Percentiles rank a stretch among this genome's conserved stretches.
These are phyloP conservation scores for Metarhizium brunneum DNA, from an alignment of 2,329 filamentous ascomycete species.

Conservation along the genomic window DNA sequence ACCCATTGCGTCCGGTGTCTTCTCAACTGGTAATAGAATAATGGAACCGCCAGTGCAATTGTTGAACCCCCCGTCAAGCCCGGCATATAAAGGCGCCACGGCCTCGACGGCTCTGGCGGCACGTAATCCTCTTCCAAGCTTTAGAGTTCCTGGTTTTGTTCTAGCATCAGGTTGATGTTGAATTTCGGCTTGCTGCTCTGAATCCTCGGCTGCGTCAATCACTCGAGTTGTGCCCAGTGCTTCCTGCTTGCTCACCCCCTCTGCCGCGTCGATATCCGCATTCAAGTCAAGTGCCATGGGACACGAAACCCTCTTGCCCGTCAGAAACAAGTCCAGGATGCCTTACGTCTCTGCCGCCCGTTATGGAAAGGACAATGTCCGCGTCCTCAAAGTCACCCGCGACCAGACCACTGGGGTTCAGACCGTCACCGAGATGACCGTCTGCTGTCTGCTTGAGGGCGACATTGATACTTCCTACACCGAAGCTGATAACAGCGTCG, in stretches of 20 bases:
- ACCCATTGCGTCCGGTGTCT: no score
- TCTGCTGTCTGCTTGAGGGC: constrained; percentile 86
- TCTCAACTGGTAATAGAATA: no score
- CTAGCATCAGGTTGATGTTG: neutral
- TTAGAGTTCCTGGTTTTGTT: neutral
- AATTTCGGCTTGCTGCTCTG: neutral
- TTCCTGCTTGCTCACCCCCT: neutral
- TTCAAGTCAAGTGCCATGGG: neutral
- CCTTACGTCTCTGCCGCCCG: constrained; percentile 53
- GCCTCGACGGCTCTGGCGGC: neutral
- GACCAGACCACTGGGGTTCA: constrained; percentile 70
- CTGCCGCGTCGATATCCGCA: neutral
- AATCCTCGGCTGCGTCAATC: neutral
- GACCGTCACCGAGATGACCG: constrained; percentile 88
- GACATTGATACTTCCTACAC: constrained; percentile 90
- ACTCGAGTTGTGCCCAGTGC: neutral
- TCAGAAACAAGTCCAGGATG: constrained; percentile 29
- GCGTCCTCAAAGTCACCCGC: constrained; percentile 87
- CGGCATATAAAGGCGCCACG: neutral
- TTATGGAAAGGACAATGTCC: constrained; percentile 97
- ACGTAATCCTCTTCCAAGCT: neutral
- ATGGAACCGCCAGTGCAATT: no score
- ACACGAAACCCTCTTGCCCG: neutral
- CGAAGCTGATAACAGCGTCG: constrained; percentile 82
- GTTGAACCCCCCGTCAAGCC: neutral